Percentiles rank a stretch among this genome's conserved stretches.
Evolutionary conservation across 345 rosid species (phyloP).

Genomic region (Eucalyptus regnans): DNA sequence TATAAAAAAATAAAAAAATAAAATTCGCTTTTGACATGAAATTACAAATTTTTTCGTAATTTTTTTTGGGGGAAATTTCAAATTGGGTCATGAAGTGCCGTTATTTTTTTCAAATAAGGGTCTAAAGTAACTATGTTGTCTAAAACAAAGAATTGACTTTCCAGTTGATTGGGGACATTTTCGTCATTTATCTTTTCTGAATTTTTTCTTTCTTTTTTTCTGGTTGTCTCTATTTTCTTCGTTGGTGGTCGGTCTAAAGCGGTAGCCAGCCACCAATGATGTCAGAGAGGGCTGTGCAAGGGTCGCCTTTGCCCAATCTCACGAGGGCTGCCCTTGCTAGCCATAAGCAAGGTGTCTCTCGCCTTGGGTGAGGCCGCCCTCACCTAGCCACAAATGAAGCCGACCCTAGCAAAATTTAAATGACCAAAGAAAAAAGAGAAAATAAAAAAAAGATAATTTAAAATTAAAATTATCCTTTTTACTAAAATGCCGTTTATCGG

Average conservation of each 20-base stretch:
- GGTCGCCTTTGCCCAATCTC: no score
- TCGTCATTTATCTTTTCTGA: no score
- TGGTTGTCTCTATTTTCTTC: accelerated
- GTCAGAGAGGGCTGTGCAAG: accelerated
- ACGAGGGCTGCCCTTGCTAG: accelerated
- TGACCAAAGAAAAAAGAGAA: no score
- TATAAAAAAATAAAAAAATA: neutral
- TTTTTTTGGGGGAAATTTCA: accelerated
- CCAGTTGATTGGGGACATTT: accelerated
- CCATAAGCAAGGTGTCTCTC: no score
- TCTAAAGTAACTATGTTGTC: accelerated
- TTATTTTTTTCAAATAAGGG: accelerated
- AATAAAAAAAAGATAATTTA: no score
- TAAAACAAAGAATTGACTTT: no score
- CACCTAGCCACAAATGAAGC: accelerated
- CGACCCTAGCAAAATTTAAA: accelerated
- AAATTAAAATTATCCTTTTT: no score
- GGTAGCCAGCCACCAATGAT: accelerated
- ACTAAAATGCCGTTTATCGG: accelerated
- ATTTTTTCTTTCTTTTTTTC: accelerated
- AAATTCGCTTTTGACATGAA: neutral
- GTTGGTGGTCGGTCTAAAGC: accelerated
- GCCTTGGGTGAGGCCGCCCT: accelerated
- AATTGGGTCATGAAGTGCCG: accelerated
- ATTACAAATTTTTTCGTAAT: neutral